Conservation (phyloP, 257 asterid species). For the Solanum virginianum region DNA sequence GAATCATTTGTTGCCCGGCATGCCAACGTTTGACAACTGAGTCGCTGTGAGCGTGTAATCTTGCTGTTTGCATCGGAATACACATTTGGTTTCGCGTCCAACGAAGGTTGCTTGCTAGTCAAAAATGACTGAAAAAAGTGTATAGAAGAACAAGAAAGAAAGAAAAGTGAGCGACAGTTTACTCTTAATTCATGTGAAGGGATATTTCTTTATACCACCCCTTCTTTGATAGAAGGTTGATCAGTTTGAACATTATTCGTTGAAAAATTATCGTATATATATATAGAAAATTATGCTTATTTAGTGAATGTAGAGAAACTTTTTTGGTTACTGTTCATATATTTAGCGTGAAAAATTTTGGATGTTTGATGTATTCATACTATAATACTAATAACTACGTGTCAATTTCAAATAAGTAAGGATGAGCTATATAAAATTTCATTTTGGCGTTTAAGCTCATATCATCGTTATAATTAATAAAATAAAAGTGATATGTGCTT, state of each 20-base stretch:
- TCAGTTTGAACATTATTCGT: not conserved
- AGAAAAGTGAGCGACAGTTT: not conserved
- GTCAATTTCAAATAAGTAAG: too few relatives aligned
- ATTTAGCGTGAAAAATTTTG: not conserved
- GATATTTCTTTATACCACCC: not conserved
- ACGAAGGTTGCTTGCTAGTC: not conserved
- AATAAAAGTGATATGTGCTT: too few relatives aligned
- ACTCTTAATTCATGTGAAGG: not conserved
- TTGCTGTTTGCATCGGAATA: not conserved
- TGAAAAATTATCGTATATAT: not conserved
- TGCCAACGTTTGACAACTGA: not conserved
- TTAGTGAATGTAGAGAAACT: not conserved
- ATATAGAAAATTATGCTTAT: not conserved
- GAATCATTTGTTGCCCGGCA: slow-evolving; percentile 66
- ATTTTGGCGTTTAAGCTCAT: too few relatives aligned
- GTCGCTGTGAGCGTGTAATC: not conserved
- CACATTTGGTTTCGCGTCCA: not conserved
- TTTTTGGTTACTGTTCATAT: not conserved
- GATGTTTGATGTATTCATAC: not conserved
- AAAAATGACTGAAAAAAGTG: not conserved
- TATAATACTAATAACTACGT: too few relatives aligned
- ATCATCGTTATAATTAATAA: too few relatives aligned
- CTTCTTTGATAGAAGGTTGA: not conserved
- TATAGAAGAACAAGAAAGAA: not conserved
- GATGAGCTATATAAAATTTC: too few relatives aligned